A percentile compares a stretch with the other conserved stretches of the same genome.
Conservation (phyloP, 73 alveolate genomes). For the Symbiodinium pilosum region DNA sequence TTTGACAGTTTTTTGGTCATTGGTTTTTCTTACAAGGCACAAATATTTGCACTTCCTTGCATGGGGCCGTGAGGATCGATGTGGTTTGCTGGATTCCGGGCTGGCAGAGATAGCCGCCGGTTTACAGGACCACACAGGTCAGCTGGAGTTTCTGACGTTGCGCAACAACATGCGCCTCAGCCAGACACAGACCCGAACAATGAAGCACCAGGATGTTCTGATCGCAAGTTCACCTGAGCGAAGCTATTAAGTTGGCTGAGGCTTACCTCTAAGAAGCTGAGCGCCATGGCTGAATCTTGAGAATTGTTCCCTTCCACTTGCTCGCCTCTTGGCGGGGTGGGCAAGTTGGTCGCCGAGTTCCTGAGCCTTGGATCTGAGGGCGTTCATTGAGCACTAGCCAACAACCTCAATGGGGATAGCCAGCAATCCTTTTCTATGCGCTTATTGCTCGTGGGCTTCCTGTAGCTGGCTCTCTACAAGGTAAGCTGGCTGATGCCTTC, state of each 20-base stretch:
- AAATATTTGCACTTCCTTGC: no score
- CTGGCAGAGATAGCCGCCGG: constrained; percentile 65
- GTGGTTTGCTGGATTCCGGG: constrained; percentile 83
- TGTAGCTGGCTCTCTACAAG: no score
- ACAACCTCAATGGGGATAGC: no score
- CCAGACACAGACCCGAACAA: no score
- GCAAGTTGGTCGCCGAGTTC: no score
- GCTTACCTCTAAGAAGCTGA: constrained; percentile 49
- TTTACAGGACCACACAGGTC: constrained; percentile 60
- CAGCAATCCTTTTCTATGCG: no score
- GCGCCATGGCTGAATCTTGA: constrained; percentile 16
- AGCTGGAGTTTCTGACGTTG: constrained; percentile 56
- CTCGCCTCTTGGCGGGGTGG: no score
- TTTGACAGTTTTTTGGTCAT: not conserved
- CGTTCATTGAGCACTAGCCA: no score
- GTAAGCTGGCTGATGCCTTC: constrained; percentile 57
- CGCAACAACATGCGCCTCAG: constrained; percentile 32
- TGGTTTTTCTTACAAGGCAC: not conserved
- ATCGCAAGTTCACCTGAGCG: no score
- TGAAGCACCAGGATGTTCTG: not conserved
- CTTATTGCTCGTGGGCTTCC: no score
- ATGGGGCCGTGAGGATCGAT: constrained; percentile 35
- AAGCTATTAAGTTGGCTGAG: not conserved
- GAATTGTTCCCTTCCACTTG: no score
- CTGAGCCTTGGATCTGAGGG: no score